Evolutionary conservation across 1,139 yeast species (phyloP).

Genomic region (Pichia sp.): DNA sequence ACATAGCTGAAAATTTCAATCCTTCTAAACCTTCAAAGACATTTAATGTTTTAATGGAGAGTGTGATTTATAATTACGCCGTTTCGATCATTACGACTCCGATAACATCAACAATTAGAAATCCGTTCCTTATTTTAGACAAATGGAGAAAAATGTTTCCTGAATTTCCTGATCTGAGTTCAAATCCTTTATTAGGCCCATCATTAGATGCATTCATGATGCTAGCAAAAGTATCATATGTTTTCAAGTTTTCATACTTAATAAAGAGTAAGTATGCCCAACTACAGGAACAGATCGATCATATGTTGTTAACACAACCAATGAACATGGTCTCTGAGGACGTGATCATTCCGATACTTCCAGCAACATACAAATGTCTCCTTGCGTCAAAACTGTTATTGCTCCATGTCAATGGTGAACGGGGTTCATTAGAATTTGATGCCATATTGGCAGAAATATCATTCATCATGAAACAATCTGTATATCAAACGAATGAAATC

Average conservation of each 20-base stretch:
- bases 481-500: too few relatives aligned
- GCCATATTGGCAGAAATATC: background rate
- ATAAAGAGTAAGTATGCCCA: too few relatives aligned
- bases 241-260: background rate
- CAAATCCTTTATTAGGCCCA: constrained; percentile 1
- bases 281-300: background rate
- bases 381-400: constrained; percentile 4
- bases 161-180: background rate
- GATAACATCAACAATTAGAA: background rate
- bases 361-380: background rate
- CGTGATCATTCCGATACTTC: background rate
- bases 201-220: constrained; percentile 2
- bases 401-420: background rate
- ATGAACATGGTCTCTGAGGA: background rate
- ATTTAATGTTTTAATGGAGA: constrained; percentile 4
- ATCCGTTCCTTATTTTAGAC: constrained; percentile 2
- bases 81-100: constrained; percentile 5
- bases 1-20: background rate
- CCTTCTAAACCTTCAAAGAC: background rate
- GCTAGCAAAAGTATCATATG: constrained; percentile 5
- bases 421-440: background rate
- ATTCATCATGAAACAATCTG: background rate
- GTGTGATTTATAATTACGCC: constrained; percentile 6
- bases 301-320: background rate
- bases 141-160: constrained; percentile 1